Evolutionary conservation across 345 rosid genomes (phyloP).

Genomic region (Durio zibethinus): DNA sequence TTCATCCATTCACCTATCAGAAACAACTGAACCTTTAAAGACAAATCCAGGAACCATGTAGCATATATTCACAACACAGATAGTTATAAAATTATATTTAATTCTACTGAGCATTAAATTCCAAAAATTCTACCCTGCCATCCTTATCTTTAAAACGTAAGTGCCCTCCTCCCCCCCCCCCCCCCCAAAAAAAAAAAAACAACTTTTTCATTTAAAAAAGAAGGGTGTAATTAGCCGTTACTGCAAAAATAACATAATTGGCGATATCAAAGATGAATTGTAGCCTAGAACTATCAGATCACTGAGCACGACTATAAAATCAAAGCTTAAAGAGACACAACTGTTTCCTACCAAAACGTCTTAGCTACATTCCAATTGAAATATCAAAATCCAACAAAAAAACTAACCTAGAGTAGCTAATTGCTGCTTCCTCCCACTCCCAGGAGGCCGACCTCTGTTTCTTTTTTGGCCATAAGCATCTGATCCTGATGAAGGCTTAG

Average conservation of each 20-base stretch:
- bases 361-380: slow-evolving; percentile 7
- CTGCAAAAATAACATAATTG: too few species aligned
- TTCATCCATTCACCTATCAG: slow-evolving; percentile 98
- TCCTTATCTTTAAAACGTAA: neutral
- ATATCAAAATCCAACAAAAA: slow-evolving; percentile 16
- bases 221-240: too few species aligned
- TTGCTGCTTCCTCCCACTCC: slow-evolving; percentile 93
- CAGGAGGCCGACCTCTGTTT: slow-evolving; percentile 93
- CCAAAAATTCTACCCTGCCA: neutral
- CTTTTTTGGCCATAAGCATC: slow-evolving; percentile 56
- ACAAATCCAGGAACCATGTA: neutral
- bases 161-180: neutral
- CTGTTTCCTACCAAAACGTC: neutral
- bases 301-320: neutral
- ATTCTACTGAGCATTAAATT: neutral
- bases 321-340: neutral
- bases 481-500: slow-evolving; percentile 54
- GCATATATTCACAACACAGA: neutral
- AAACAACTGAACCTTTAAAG: slow-evolving; percentile 11
- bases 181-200: neutral
- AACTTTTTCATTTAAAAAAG: neutral
- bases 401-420: slow-evolving; percentile 77
- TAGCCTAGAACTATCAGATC: neutral
- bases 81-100: neutral
- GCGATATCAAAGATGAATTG: neutral